Conservation (phyloP, 1,139 yeast species). For the Candida sanyaensis region DNA sequence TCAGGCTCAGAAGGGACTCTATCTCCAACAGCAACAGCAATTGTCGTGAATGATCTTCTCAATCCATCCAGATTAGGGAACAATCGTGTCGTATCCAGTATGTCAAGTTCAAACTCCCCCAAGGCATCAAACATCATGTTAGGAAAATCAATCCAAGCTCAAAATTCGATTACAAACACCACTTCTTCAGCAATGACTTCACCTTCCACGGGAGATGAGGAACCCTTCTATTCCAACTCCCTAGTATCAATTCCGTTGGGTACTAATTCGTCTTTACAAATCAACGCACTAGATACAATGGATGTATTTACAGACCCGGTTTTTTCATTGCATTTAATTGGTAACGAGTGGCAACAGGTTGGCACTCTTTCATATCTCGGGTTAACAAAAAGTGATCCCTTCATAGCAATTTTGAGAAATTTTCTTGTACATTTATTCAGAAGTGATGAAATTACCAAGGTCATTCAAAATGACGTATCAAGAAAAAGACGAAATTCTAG, state of each 20-base stretch:
- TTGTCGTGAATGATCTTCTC: not conserved
- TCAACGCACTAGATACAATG: constrained; percentile 39
- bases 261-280: constrained; percentile 36
- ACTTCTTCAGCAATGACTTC: constrained; percentile 2
- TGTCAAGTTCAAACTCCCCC: not conserved
- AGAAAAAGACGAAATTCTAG: constrained; percentile 16
- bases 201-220: constrained; percentile 14
- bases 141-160: not conserved
- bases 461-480: constrained; percentile 24
- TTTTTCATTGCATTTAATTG: constrained; percentile 39
- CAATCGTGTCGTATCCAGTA: not conserved
- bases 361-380: constrained; percentile 48
- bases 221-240: constrained; percentile 14
- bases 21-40: constrained; percentile 6
- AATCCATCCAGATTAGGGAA: not conserved
- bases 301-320: constrained; percentile 39
- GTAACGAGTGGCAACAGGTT: constrained; percentile 42
- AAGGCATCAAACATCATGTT: not conserved
- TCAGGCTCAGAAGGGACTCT: constrained; percentile 5
- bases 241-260: constrained; percentile 38
- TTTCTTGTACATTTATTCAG: constrained; percentile 37
- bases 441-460: constrained; percentile 39
- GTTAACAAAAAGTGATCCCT: constrained; percentile 44
- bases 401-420: constrained; percentile 38
- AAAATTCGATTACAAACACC: not conserved